Base-by-base conservation (phyloP, 139 green algal species). In the Haematococcus lacustris region DNA sequence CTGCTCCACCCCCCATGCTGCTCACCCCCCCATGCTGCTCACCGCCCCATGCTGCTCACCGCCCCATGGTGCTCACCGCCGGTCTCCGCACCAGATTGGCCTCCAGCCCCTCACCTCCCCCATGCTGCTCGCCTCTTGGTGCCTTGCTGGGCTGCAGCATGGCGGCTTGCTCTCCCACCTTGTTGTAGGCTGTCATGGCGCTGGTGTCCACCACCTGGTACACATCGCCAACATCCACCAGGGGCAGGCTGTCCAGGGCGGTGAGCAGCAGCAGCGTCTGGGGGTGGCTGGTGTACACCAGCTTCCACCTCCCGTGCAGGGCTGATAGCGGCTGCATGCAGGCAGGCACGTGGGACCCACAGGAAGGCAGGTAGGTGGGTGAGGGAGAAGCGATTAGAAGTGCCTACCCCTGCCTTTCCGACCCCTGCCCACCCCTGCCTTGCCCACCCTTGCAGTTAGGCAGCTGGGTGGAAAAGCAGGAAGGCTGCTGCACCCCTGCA, bases 191-290 rank as follows among this genome's bases (percentile, higher is more conserved):
- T 5, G 80, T 88, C 38, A 82, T 59, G 2, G 37, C 77, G 37
- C 73, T 63, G 6, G 62, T 51, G 63, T 97, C 79, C 7, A 78
- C 38, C 26, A 47, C 26, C 35, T 74, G 69, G 69, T 66, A 74
- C 26, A 92, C 88, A n/a, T 90, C 84, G 1, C 86, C 87, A 38
- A 91, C 74, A 38, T 82, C 81, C 37, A 91, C 75, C 61, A 86
- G 59, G 17, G 87, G 87, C 35, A 92, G 57, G 30, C 43, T 57
- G 38, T 83, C 60, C 28, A 86, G 66, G 13, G 86, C 86, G 32
- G 69, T 77, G 37, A 92, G 77, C 66, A 92, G 70, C 70, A 85
- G 70, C 30, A 86, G 61, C 26, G 86, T 79, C 76, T 84, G 81
- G 6, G 76, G 76, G 73, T 80, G 85, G 41, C 72, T 82, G 3